Evolutionary conservation across 169 alveolate genomes (phyloP).

Genomic region (Babesia sp.): DNA sequence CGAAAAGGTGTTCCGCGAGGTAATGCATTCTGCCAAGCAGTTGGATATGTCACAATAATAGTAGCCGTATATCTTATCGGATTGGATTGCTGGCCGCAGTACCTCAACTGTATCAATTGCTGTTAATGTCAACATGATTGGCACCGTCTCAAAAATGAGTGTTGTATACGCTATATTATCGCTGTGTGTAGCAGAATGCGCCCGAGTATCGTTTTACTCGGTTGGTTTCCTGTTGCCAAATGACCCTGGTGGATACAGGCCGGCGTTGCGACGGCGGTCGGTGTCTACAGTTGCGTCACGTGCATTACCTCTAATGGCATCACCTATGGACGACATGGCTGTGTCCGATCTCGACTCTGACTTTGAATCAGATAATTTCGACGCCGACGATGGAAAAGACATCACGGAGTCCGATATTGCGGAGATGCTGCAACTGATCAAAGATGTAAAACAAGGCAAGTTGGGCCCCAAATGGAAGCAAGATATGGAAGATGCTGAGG

Average conservation of each 20-base stretch:
- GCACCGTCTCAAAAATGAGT: too few relatives aligned
- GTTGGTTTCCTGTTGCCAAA: too few relatives aligned
- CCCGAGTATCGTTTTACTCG: too few relatives aligned
- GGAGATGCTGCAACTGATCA: conserved; percentile 1
- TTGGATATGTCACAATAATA: conserved; percentile 27
- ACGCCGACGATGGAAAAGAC: not conserved
- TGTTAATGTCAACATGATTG: too few relatives aligned
- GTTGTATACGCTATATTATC: too few relatives aligned
- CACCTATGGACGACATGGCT: conserved; percentile 22
- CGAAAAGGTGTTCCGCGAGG: conserved; percentile 57
- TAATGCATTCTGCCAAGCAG: conserved; percentile 51
- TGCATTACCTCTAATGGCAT: not conserved
- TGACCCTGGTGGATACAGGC: too few relatives aligned
- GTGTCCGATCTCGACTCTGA: conserved; percentile 1
- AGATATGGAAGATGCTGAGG: conserved; percentile 14
- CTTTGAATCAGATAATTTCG: not conserved
- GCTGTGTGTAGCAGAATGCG: too few relatives aligned
- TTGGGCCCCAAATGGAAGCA: conserved; percentile 17
- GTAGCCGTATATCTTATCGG: too few relatives aligned
- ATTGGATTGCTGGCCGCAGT: too few relatives aligned
- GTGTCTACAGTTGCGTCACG: too few relatives aligned
- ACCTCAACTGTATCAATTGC: too few relatives aligned
- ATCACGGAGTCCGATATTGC: conserved; percentile 45
- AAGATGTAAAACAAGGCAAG: conserved; percentile 42
- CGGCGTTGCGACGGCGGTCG: too few relatives aligned